phyloP scores from a whole-genome alignment of 129 eudicot genomes.

The Chrysanthemum lavandulifolium region DNA sequence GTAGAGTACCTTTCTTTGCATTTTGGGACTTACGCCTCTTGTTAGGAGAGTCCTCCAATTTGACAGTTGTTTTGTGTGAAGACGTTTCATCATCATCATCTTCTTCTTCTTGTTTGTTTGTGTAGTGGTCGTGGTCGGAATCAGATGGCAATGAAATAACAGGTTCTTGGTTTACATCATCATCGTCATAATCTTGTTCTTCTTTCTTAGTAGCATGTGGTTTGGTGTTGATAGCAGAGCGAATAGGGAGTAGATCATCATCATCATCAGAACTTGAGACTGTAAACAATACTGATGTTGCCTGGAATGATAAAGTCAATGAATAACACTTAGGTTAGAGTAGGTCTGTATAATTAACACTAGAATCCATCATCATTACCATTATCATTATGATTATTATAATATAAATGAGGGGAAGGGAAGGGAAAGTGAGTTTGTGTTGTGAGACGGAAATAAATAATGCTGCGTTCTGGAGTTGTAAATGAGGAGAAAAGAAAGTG shows the following conservation, averaged over 20 bases:
- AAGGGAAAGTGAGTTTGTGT: no score
- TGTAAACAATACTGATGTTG: constrained; percentile 53
- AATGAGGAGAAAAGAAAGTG: no score
- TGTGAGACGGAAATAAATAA: no score
- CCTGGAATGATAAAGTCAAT: constrained; percentile 31
- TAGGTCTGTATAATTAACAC: no score
- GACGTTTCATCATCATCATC: constrained; percentile 30
- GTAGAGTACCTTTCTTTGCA: no score
- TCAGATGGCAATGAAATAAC: constrained; percentile 46
- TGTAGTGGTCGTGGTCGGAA: constrained; percentile 45
- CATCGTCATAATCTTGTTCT: no score
- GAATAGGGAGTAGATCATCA: constrained; percentile 35
- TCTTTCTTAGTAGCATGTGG: constrained; percentile 7
- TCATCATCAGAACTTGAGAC: constrained; percentile 64
- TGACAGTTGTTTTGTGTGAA: constrained; percentile 12
- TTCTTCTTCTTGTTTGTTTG: constrained; percentile 22
- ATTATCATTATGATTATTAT: no score
- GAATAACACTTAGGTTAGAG: background rate
- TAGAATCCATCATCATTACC: no score
- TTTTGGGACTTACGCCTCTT: constrained; percentile 46
- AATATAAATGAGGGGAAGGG: no score
- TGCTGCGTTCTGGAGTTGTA: no score
- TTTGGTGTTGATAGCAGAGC: constrained; percentile 18
- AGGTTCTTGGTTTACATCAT: no score
- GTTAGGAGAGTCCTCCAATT: constrained; percentile 36